A percentile compares a stretch with the other conserved stretches of the same genome.
These are phyloP conservation scores for Didymella lethalis DNA, from an alignment of 2,329 filamentous ascomycete genomes.

Conservation along the genomic window DNA sequence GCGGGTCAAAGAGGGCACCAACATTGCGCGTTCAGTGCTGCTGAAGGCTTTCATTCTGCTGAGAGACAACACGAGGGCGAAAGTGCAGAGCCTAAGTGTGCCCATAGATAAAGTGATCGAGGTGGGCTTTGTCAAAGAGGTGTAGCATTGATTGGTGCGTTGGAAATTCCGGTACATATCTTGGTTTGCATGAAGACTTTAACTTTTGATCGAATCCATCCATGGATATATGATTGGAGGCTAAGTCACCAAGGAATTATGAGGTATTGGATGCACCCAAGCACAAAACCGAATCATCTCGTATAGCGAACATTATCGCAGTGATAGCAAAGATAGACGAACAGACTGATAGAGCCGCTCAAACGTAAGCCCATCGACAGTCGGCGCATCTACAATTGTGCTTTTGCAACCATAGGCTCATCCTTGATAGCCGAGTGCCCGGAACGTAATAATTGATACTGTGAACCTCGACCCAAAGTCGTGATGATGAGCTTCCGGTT, in stretches of 20 bases:
- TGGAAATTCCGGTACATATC: slow-evolving; percentile 1
- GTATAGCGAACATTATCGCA: too few species aligned
- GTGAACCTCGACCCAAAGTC: too few species aligned
- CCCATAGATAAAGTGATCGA: slow-evolving; percentile 69
- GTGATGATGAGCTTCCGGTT: too few species aligned
- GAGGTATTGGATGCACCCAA: not conserved
- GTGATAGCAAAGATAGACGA: too few species aligned
- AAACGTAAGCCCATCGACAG: too few species aligned
- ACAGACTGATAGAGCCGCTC: too few species aligned
- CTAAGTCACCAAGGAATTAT: not conserved
- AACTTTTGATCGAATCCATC: not conserved
- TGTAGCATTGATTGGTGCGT: slow-evolving; percentile 49
- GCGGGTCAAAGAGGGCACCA: slow-evolving; percentile 53
- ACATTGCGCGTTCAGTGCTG: slow-evolving; percentile 56
- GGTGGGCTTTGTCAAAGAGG: slow-evolving; percentile 74
- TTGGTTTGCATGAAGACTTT: not conserved
- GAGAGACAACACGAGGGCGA: slow-evolving; percentile 70
- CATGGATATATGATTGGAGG: too few species aligned
- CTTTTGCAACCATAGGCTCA: too few species aligned
- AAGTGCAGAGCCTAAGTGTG: slow-evolving; percentile 70
- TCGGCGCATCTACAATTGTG: too few species aligned
- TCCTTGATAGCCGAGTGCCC: too few species aligned
- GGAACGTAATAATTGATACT: too few species aligned
- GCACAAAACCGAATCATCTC: not conserved
- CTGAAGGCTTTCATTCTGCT: slow-evolving; percentile 69